phyloP scores from a whole-genome alignment of 192 early-diverging fungal genomes.

The Rhizophlyctis rosea region DNA sequence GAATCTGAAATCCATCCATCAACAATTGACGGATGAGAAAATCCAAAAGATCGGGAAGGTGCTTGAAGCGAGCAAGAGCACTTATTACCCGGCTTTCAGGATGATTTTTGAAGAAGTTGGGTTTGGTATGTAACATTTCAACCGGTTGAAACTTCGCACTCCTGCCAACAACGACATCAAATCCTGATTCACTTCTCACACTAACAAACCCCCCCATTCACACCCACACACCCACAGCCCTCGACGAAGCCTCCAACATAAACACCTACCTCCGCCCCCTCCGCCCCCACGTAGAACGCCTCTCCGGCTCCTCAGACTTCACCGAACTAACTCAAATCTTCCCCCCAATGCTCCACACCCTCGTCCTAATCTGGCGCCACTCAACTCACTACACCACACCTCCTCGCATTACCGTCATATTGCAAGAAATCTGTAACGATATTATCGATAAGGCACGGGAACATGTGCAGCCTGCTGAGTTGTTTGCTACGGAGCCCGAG shows the following conservation, averaged over 20 bases:
- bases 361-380: constrained; percentile 55
- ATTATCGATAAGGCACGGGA: constrained; percentile 59
- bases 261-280: constrained; percentile 53
- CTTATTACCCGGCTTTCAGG: constrained; percentile 67
- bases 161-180: too few relatives aligned
- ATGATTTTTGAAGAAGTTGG: constrained; percentile 66
- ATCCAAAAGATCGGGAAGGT: constrained; percentile 59
- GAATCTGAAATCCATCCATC: constrained; percentile 59
- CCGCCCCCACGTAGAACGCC: constrained; percentile 52
- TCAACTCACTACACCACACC: constrained; percentile 65
- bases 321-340: constrained; percentile 57
- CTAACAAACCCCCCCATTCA: not conserved
- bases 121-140: constrained; percentile 32
- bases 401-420: constrained; percentile 48
- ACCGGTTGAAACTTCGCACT: too few relatives aligned
- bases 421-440: constrained; percentile 67
- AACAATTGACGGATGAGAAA: constrained; percentile 61
- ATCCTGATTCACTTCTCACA: not conserved
- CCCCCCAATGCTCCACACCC: constrained; percentile 49
- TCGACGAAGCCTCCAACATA: constrained; percentile 63
- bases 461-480: constrained; percentile 56
- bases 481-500: constrained; percentile 60
- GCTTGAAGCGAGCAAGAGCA: constrained; percentile 56
- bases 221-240: constrained; percentile 28
- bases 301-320: constrained; percentile 47